phyloP scores from a whole-genome alignment of 2,329 filamentous ascomycete genomes.

The Tothia fuscella region DNA sequence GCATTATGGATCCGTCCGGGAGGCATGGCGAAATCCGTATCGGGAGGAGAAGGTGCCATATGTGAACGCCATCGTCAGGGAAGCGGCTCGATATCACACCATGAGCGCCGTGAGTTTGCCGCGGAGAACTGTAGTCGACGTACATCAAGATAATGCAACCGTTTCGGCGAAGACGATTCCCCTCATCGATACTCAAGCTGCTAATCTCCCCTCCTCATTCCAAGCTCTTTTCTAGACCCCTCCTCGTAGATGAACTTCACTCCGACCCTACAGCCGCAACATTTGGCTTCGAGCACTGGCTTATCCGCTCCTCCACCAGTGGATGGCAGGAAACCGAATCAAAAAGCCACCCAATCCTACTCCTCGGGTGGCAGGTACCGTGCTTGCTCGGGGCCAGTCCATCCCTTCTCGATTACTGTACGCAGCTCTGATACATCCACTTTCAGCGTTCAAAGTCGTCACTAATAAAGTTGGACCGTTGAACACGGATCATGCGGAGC shows the following conservation, averaged over 20 bases:
- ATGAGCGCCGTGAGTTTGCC: slow-evolving; percentile 42
- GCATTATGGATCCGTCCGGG: slow-evolving; percentile 32
- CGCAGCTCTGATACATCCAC: slow-evolving; percentile 35
- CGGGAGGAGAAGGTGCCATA: slow-evolving; percentile 39
- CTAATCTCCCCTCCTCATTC: slow-evolving; percentile 30
- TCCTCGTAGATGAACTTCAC: slow-evolving; percentile 32
- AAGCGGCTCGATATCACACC: slow-evolving; percentile 42
- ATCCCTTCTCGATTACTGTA: slow-evolving; percentile 41
- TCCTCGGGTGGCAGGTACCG: slow-evolving; percentile 41
- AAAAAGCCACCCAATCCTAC: slow-evolving; percentile 27
- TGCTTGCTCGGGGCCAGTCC: slow-evolving; percentile 39
- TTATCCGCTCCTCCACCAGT: slow-evolving; percentile 23
- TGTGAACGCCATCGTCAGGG: slow-evolving; percentile 37
- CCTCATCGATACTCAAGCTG: slow-evolving; percentile 43
- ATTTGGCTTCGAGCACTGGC: slow-evolving; percentile 41
- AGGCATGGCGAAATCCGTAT: slow-evolving; percentile 36
- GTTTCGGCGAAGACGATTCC: slow-evolving; percentile 44
- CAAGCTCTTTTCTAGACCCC: neutral
- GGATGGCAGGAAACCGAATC: slow-evolving; percentile 23
- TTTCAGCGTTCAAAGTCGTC: slow-evolving; percentile 39
- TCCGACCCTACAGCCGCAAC: slow-evolving; percentile 33
- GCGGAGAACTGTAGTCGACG: slow-evolving; percentile 37
- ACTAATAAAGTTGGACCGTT: slow-evolving; percentile 38
- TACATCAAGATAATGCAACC: slow-evolving; percentile 39
- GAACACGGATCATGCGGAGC: slow-evolving; percentile 51